phyloP scores from a whole-genome alignment of 495 filamentous ascomycete species.

The Aspergillus ostianus region DNA sequence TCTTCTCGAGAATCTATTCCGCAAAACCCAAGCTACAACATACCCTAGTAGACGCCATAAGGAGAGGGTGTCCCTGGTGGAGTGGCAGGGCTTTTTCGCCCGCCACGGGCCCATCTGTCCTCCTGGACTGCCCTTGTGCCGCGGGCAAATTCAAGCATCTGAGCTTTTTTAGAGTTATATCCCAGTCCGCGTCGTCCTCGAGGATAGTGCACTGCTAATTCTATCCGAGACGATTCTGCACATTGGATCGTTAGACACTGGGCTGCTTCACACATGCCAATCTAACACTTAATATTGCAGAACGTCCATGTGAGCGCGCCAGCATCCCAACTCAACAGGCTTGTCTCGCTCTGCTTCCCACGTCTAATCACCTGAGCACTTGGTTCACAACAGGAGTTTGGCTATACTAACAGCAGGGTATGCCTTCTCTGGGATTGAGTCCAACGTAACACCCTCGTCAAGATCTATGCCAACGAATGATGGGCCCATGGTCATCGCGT shows the following conservation, averaged over 20 bases:
- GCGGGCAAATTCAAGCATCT: background rate
- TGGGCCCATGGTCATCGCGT: conserved; percentile 49
- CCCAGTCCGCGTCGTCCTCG: too few relatives aligned
- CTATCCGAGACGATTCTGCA: too few relatives aligned
- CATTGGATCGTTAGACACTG: too few relatives aligned
- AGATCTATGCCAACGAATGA: conserved; percentile 43
- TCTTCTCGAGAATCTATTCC: background rate
- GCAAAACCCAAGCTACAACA: background rate
- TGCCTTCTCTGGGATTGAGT: conserved; percentile 35
- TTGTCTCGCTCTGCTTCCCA: conserved; percentile 2
- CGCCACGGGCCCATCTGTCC: background rate
- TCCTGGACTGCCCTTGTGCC: background rate
- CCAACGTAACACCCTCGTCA: conserved; percentile 44
- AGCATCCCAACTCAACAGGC: conserved; percentile 14
- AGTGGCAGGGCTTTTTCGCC: background rate
- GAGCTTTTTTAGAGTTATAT: too few relatives aligned
- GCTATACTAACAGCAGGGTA: conserved; percentile 12
- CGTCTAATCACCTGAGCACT: background rate
- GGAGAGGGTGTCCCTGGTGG: background rate
- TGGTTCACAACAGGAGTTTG: too few relatives aligned
- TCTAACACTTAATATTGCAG: background rate
- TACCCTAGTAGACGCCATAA: background rate
- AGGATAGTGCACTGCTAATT: too few relatives aligned
- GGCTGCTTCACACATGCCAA: too few relatives aligned
- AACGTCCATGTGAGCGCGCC: conserved; percentile 32